Percentiles rank a stretch among this genome's conserved stretches.
Conservation (phyloP, 768 basidiomycete genomes). For the Boletus pseudo-olivaceus region DNA sequence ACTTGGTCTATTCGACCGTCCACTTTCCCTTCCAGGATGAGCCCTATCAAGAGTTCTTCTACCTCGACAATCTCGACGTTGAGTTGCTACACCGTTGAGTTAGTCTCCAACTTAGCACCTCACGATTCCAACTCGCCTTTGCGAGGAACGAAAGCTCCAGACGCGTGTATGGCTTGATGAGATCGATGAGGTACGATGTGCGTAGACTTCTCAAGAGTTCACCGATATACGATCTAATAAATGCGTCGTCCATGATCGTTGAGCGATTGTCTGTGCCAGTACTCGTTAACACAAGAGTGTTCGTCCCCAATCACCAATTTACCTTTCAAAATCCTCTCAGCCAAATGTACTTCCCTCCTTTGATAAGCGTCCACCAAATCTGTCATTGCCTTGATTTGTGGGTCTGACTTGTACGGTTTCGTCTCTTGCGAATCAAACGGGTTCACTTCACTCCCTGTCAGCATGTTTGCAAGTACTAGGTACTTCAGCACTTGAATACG, state of each 20-base stretch:
- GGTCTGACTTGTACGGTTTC: conserved; percentile 94
- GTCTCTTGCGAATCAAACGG: conserved; percentile 99
- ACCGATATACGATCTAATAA: conserved; percentile 94
- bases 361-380: conserved; percentile 97
- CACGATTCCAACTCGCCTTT: conserved; percentile 50
- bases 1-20: conserved; percentile 98
- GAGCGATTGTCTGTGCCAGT: conserved; percentile 71
- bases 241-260: conserved; percentile 94
- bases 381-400: conserved; percentile 98
- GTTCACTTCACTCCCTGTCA: conserved; percentile 97
- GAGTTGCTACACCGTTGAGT: conserved; percentile 64
- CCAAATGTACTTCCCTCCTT: conserved; percentile 92
- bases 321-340: conserved; percentile 94
- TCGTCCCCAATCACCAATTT: conserved; percentile 10
- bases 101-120: background rate
- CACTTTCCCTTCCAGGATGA: conserved; percentile 96
- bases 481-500: conserved; percentile 98
- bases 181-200: conserved; percentile 95
- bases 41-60: conserved; percentile 87
- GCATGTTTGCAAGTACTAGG: conserved; percentile 95
- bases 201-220: conserved; percentile 91
- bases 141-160: conserved; percentile 92
- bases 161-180: conserved; percentile 96
- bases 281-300: background rate
- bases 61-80: conserved; percentile 91